Base-by-base conservation (phyloP, 2,329 filamentous ascomycete species). In the Dactylellina haptotyla region DNA sequence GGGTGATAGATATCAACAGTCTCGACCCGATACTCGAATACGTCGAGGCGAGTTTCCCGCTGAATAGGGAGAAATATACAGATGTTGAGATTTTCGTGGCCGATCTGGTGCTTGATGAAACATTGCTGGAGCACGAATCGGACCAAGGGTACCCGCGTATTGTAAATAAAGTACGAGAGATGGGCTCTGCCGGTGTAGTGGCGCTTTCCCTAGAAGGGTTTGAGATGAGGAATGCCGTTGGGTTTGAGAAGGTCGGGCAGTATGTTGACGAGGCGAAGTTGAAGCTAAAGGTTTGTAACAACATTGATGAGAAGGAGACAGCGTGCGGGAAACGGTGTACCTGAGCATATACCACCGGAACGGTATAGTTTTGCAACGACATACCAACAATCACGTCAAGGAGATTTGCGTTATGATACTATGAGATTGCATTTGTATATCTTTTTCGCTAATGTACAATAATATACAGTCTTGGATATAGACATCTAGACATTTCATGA, bases 231-330 rank as follows among this genome's bases (percentile, higher is more conserved):
- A 58, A 64, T 28, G 58, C 66, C 0, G 54, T 51, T 8, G 39
- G 14, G 2, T 73, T 73, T 18, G 26, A 41, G 16, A 32, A 25
- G 10, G 32, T 28, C 14, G 20, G 34, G 8, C 4, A 14, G 23
- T 73, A 73, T 26, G 58, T 58, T 16, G n/a, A 39, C 5, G 16
- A 1, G 3, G 37, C 51, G 3, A 73, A 39, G 51, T 20, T 43
- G 4, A 65, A 57, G 39, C 23, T 73, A 46, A 58, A 39, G 25
- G 50, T 66, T 32, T 73, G 69, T 37, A 34, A 59, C 20, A 73
- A 73, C 50, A 73, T 73, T 12, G 61, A 73, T 23, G 69, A 73
- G n/a, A 54, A 32, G 37, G 69, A 73, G 18, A 73, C 69, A 18
- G 37, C 45, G 10, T 73, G 69, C 18, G 69, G 57, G 23, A 65